Evolutionary conservation across 306 rosid genomes (phyloP).

Genomic region (Oemleria cerasiformis): DNA sequence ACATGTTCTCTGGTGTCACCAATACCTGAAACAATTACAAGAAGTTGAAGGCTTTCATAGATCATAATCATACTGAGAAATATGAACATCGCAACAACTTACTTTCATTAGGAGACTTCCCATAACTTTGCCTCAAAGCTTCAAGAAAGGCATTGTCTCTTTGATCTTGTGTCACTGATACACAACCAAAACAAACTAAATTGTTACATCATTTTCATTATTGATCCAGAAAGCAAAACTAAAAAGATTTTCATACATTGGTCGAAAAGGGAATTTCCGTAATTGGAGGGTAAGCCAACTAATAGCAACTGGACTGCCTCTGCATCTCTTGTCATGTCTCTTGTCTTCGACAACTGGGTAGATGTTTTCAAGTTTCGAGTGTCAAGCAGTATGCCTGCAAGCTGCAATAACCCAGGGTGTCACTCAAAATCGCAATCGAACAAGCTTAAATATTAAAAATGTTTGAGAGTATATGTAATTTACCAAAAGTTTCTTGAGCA

Average conservation of each 20-base stretch:
- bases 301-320: slow-evolving; percentile 82
- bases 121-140: slow-evolving; percentile 56
- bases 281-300: slow-evolving; percentile 63
- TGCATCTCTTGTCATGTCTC: slow-evolving; percentile 92
- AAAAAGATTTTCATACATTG: slow-evolving; percentile 46
- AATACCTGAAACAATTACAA: slow-evolving; percentile 34
- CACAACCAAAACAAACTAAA: slow-evolving; percentile 22
- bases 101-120: slow-evolving; percentile 54
- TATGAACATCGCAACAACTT: slow-evolving; percentile 8
- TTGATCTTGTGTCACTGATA: slow-evolving; percentile 66
- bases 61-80: not conserved
- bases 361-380: slow-evolving; percentile 61
- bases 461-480: not conserved
- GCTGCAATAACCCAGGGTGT: slow-evolving; percentile 40
- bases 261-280: slow-evolving; percentile 62
- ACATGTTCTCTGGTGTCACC: slow-evolving; percentile 26
- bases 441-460: not conserved
- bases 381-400: slow-evolving; percentile 82
- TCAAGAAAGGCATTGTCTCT: slow-evolving; percentile 51
- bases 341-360: slow-evolving; percentile 54
- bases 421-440: slow-evolving; percentile 19
- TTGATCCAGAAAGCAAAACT: slow-evolving; percentile 1
- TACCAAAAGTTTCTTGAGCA: slow-evolving; percentile 84
- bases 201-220: not conserved
- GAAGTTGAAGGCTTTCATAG: not conserved